These are phyloP conservation scores for Lepidium didymum DNA, from an alignment of 345 rosid genomes.

Conservation along the genomic window DNA sequence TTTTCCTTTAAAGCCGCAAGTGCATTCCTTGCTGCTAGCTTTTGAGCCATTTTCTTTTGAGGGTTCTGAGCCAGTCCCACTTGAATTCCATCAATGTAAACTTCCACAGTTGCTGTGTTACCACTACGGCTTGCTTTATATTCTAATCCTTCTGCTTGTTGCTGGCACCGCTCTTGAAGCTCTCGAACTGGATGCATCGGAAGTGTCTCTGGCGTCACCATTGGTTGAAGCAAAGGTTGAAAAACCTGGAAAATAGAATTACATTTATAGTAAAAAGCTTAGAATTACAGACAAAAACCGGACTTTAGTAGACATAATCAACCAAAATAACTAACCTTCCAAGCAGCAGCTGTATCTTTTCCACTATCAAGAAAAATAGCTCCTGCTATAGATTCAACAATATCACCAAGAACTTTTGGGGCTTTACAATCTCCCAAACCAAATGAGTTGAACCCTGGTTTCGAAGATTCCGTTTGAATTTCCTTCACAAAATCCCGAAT, in stretches of 20 bases:
- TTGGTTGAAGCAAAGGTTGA: constrained; percentile 88
- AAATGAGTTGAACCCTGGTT: constrained; percentile 94
- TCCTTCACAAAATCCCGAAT: constrained; percentile 92
- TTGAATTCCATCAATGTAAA: constrained; percentile 83
- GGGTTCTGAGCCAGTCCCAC: constrained; percentile 91
- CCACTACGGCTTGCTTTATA: constrained; percentile 83
- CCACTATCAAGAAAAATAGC: constrained; percentile 91
- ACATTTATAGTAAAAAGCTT: background rate
- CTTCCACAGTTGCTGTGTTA: constrained; percentile 92
- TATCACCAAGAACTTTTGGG: constrained; percentile 97
- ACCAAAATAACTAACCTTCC: constrained; percentile 64
- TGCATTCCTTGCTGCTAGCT: constrained; percentile 95
- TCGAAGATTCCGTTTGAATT: constrained; percentile 64
- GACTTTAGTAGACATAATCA: background rate
- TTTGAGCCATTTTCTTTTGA: constrained; percentile 99
- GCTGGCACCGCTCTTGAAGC: constrained; percentile 98
- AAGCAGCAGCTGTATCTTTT: constrained; percentile 66
- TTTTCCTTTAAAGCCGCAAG: constrained; percentile 77
- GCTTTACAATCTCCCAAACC: constrained; percentile 99
- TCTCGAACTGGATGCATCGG: constrained; percentile 99
- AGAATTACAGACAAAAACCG: no score
- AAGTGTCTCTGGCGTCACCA: constrained; percentile 97
- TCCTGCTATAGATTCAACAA: constrained; percentile 94
- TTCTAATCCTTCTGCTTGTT: constrained; percentile 96
- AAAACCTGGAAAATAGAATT: constrained; percentile 47